Percentiles rank a stretch among this genome's conserved stretches.
Conservation (phyloP, 768 basidiomycete genomes). For the Kwoniella mangroviensis region DNA sequence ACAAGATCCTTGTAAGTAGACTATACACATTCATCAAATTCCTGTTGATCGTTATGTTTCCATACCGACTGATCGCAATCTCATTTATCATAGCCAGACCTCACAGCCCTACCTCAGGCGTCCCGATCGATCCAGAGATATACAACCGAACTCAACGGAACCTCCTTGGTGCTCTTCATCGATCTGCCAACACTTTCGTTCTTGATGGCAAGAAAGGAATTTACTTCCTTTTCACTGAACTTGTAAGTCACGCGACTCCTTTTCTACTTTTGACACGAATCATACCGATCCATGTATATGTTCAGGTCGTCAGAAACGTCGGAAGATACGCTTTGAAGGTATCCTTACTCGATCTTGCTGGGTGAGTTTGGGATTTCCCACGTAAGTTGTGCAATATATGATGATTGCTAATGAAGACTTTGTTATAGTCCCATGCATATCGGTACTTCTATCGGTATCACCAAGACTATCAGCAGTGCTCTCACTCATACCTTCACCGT, state of each 20-base stretch:
- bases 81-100: not conserved
- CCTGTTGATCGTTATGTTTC: no score
- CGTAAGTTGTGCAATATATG: not conserved
- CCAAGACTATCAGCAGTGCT: slow-evolving; percentile 6
- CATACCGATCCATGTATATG: no score
- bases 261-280: no score
- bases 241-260: slow-evolving; percentile 10
- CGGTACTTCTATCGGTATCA: slow-evolving; percentile 23
- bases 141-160: slow-evolving; percentile 15
- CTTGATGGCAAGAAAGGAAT: slow-evolving; percentile 14
- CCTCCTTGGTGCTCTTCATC: slow-evolving; percentile 17
- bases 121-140: not conserved
- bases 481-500: slow-evolving; percentile 20
- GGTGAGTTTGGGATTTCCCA: slow-evolving; percentile 3
- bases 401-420: not conserved
- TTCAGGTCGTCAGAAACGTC: slow-evolving; percentile 18
- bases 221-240: slow-evolving; percentile 25
- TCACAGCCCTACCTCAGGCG: not conserved
- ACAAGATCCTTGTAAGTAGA: slow-evolving; percentile 1
- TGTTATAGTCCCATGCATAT: slow-evolving; percentile 7
- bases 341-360: slow-evolving; percentile 16
- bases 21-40: not conserved
- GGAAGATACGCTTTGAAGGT: slow-evolving; percentile 16
- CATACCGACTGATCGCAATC: not conserved
- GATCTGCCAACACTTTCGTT: not conserved